Percentiles rank a stretch among this genome's conserved stretches.
Conservation (phyloP, 306 rosid species). For the Sicyos baderoa region DNA sequence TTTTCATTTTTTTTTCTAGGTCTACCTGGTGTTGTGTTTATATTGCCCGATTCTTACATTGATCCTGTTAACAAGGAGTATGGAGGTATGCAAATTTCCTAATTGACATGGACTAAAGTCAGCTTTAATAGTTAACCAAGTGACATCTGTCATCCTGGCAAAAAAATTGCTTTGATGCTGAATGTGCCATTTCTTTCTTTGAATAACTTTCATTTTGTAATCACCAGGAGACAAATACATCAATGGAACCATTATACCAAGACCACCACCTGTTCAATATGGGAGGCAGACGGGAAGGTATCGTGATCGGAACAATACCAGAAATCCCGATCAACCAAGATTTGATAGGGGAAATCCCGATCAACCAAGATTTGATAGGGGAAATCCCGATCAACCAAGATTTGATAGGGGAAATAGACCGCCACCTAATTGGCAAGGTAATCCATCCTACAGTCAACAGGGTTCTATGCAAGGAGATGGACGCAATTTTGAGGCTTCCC, state of each 20-base stretch:
- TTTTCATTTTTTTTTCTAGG: conserved; percentile 31
- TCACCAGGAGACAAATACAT: conserved; percentile 76
- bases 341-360: conserved; percentile 29
- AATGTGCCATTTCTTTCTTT: background rate
- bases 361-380: conserved; percentile 32
- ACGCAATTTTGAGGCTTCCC: conserved; percentile 45
- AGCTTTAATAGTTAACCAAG: conserved; percentile 1
- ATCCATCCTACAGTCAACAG: conserved; percentile 31
- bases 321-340: conserved; percentile 31
- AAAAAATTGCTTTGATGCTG: background rate
- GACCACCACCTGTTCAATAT: conserved; percentile 77
- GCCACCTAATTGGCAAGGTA: conserved; percentile 32
- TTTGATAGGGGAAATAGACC: conserved; percentile 31
- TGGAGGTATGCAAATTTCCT: conserved; percentile 43
- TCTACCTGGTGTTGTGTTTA: conserved; percentile 64
- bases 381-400: conserved; percentile 31
- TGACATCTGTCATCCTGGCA: background rate
- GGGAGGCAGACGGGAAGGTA: conserved; percentile 44
- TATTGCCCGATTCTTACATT: conserved; percentile 76
- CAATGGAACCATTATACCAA: conserved; percentile 66
- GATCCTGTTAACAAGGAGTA: conserved; percentile 74
- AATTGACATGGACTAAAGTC: background rate
- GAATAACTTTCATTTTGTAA: conserved; percentile 13
- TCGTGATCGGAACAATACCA: conserved; percentile 28
- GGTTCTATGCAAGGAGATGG: conserved; percentile 43